Evolutionary conservation across 139 green algal species (phyloP).

Genomic region (Volvox africanus): DNA sequence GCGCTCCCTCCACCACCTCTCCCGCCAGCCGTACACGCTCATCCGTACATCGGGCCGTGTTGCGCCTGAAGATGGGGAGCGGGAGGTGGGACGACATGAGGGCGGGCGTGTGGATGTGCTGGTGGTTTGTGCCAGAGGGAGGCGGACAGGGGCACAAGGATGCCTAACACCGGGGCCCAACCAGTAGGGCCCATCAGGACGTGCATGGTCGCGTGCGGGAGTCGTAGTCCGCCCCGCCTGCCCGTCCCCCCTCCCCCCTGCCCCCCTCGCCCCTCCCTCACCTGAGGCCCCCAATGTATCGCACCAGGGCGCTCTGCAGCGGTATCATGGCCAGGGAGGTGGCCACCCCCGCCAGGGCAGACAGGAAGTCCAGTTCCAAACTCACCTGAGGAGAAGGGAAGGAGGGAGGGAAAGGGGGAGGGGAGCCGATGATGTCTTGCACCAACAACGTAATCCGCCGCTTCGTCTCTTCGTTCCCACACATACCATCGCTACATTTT

Average conservation of each 20-base stretch:
- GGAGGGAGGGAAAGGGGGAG: neutral
- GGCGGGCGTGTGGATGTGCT: neutral
- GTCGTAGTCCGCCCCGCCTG: neutral
- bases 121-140: neutral
- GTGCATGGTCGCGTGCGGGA: too few relatives aligned
- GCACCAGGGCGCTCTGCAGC: conserved; percentile 73
- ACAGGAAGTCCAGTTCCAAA: conserved; percentile 76
- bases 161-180: neutral
- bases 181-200: neutral
- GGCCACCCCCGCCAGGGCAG: conserved; percentile 75
- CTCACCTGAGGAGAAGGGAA: conserved; percentile 50
- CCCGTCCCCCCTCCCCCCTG: neutral
- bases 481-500: too few relatives aligned
- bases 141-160: neutral
- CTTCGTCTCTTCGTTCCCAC: too few relatives aligned
- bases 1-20: conserved; percentile 69
- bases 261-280: conserved; percentile 1
- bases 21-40: conserved; percentile 84
- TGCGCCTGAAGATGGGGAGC: conserved; percentile 8
- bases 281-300: conserved; percentile 68
- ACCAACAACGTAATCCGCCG: too few relatives aligned
- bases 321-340: conserved; percentile 78
- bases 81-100: neutral
- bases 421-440: too few relatives aligned
- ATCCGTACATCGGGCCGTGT: conserved; percentile 72